Evolutionary conservation across 768 basidiomycete species (phyloP).

Genomic region (Lactifluus hygrophoroides): DNA sequence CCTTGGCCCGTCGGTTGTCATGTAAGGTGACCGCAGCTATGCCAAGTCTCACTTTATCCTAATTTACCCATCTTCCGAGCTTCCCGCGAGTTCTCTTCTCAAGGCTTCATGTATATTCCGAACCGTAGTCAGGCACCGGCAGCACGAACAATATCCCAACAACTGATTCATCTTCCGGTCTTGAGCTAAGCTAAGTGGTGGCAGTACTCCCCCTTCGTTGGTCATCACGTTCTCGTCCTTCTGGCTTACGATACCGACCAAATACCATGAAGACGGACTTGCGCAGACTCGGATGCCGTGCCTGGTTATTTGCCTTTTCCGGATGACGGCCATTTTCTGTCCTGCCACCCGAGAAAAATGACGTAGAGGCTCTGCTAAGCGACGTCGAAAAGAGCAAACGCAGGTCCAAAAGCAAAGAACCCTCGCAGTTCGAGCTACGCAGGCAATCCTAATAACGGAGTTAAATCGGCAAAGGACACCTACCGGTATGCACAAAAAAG

Average conservation of each 20-base stretch:
- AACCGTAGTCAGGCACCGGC: not conserved
- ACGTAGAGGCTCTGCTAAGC: no score
- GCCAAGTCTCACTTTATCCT: not conserved
- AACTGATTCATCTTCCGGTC: slow-evolving; percentile 1
- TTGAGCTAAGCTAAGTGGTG: not conserved
- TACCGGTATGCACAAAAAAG: no score
- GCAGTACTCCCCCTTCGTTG: no score
- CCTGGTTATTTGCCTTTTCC: not conserved
- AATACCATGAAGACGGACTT: not conserved
- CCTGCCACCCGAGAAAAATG: no score
- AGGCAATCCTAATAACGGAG: no score
- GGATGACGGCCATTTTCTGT: no score
- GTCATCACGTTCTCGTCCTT: not conserved
- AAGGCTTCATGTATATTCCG: not conserved
- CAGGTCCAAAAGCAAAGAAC: no score
- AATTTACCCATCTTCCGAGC: not conserved
- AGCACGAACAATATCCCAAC: not conserved
- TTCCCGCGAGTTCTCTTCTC: not conserved
- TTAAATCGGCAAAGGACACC: no score
- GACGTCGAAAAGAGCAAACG: no score
- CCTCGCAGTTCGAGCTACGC: no score
- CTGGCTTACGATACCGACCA: no score
- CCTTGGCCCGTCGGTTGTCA: not conserved
- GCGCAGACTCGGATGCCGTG: not conserved
- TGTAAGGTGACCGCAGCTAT: not conserved